Percentiles rank a stretch among this genome's conserved stretches.
phyloP scores from a whole-genome alignment of 1,284 basidiomycete genomes.

The Sanguinoderma infundibulare region DNA sequence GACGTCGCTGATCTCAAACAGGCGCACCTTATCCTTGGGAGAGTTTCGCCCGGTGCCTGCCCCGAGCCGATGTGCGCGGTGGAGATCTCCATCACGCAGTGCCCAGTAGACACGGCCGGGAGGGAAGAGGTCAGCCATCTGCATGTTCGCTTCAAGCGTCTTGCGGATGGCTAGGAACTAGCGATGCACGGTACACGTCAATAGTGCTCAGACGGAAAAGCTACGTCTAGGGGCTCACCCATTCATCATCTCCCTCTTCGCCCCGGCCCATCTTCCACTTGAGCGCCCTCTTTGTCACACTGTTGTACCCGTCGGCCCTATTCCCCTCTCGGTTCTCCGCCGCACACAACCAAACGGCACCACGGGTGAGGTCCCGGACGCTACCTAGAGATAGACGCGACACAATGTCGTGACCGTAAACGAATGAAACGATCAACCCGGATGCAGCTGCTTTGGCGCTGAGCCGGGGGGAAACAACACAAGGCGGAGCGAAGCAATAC shows the following conservation, averaged over 20 bases:
- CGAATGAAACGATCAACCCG: slow-evolving; percentile 72
- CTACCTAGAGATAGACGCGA: slow-evolving; percentile 79
- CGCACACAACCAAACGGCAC: slow-evolving; percentile 79
- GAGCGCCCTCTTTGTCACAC: slow-evolving; percentile 62
- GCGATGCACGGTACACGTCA: not conserved
- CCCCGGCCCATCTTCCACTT: slow-evolving; percentile 62
- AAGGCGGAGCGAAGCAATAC: slow-evolving; percentile 84
- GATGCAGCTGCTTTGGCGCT: slow-evolving; percentile 27
- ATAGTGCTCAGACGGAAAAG: not conserved
- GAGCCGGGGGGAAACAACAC: slow-evolving; percentile 35
- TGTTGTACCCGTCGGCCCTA: slow-evolving; percentile 55
- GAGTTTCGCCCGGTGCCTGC: slow-evolving; percentile 12
- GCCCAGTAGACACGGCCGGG: slow-evolving; percentile 83
- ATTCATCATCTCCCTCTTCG: slow-evolving; percentile 59
- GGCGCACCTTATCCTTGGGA: slow-evolving; percentile 50
- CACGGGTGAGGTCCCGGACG: slow-evolving; percentile 77
- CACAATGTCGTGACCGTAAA: slow-evolving; percentile 84
- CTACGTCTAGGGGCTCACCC: slow-evolving; percentile 53
- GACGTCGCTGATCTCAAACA: slow-evolving; percentile 77
- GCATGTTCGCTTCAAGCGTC: slow-evolving; percentile 87
- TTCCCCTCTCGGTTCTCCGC: slow-evolving; percentile 48
- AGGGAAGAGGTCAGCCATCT: slow-evolving; percentile 73
- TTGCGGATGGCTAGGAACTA: slow-evolving; percentile 81
- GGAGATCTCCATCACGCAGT: slow-evolving; percentile 68
- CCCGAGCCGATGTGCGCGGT: slow-evolving; percentile 50